Base-by-base conservation (phyloP, 2,329 filamentous ascomycete species). In the Diatrype stigma region DNA sequence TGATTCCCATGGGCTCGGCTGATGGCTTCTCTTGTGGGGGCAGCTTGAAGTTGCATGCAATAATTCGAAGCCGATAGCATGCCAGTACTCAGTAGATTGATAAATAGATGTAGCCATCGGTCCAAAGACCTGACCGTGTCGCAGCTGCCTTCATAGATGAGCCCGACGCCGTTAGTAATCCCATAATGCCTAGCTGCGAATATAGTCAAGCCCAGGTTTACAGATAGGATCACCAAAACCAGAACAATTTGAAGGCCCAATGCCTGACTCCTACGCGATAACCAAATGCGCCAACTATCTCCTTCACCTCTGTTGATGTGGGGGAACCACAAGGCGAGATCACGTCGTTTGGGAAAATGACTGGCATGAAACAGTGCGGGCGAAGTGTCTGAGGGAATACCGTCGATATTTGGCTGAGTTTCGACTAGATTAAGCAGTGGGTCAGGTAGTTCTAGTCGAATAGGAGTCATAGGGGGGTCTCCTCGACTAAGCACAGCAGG, bases 11-110 rank as follows among this genome's bases (percentile, higher is more conserved):
- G 59, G 5, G 52, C 59, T 14, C 42, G 37, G 26, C 71, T 61
- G 1, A 72, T 50, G 17, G 70, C 61, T 0, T 42, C 45, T 6
- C 69, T 52, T 0, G 67, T 70, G 0, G 68, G 70, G 0, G 68
- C 67, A 0, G 59, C 61, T 1, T 69, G 59, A 1, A 63, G 56
- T 40, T 72, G 70, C 63, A 70, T 70, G 19, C 64, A 67, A 34
- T 67, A 71, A 47, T 71, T 72, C 8, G 64, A 68, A 0, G 64
- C 68, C 0, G 61, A 62, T 11, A 73, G 47, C 11, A 72, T 49
- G 0, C 62, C 49, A 0, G 67, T 70, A 2, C 63, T 56, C 8
- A 70, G 40, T 7, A 61, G 12, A 50, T 69, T 69, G 51, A 69
- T 67, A 6, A 63, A 37, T 1, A 69, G 47, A 49, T 70, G 67